Conservation (phyloP, 2,329 filamentous ascomycete species). For the Tolypocladium sp. region DNA sequence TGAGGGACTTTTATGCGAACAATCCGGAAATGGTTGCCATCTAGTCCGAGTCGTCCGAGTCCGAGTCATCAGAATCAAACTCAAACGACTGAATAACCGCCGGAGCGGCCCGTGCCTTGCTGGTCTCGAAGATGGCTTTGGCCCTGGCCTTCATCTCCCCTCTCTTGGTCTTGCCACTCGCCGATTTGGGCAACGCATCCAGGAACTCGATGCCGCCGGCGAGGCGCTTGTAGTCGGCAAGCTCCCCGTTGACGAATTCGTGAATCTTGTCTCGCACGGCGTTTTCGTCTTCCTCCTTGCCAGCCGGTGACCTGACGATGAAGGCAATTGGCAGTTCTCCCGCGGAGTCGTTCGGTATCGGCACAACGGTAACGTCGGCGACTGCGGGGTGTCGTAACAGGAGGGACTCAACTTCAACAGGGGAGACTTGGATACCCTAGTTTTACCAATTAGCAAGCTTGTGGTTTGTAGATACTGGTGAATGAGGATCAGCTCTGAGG, state of each 20-base stretch:
- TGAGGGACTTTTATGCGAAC: not conserved
- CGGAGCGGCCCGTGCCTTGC: not conserved
- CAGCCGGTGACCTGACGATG: conserved; percentile 35
- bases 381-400: conserved; percentile 56
- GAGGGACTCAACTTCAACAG: conserved; percentile 61
- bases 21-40: not conserved
- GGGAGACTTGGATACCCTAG: conserved; percentile 65
- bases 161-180: conserved; percentile 48
- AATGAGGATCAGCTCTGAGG: not conserved
- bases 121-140: conserved; percentile 8
- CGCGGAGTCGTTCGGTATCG: conserved; percentile 42
- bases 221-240: conserved; percentile 38
- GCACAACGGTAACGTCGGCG: conserved; percentile 60
- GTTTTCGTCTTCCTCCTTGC: conserved; percentile 40
- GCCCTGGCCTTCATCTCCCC: conserved; percentile 34
- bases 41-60: not conserved
- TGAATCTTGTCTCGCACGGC: conserved; percentile 33
- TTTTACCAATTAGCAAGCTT: not conserved
- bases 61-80: conserved; percentile 7
- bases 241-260: conserved; percentile 32
- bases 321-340: conserved; percentile 50
- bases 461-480: not conserved
- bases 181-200: conserved; percentile 49
- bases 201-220: conserved; percentile 41
- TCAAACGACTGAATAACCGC: conserved; percentile 4